A percentile compares a stretch with the other conserved stretches of the same genome.
Conservation (phyloP, 2,329 filamentous ascomycete genomes). For the Ceratocystis ficicola region DNA sequence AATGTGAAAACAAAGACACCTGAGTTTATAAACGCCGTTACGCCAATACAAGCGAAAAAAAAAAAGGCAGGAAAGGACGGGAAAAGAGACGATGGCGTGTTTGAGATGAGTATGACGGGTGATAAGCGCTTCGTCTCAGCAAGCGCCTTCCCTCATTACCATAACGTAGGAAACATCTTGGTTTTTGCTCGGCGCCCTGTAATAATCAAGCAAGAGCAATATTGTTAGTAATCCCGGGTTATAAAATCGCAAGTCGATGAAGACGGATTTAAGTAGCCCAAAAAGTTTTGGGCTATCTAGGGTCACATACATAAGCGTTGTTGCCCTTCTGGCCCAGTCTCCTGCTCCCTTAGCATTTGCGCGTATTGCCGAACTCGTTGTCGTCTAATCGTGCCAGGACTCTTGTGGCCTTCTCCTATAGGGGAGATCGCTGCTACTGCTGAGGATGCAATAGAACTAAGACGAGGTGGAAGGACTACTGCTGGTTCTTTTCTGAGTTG, state of each 20-base stretch:
- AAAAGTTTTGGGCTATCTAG: background rate
- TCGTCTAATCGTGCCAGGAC: slow-evolving; percentile 35
- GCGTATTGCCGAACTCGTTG: slow-evolving; percentile 36
- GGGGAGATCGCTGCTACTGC: slow-evolving; percentile 14
- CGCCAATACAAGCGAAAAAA: background rate
- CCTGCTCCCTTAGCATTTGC: slow-evolving; percentile 35
- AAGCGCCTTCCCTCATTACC: slow-evolving; percentile 16
- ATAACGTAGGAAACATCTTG: slow-evolving; percentile 35
- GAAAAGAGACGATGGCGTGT: background rate
- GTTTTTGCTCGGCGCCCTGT: slow-evolving; percentile 35
- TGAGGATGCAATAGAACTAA: background rate
- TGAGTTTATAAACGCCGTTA: background rate
- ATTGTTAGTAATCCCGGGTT: background rate
- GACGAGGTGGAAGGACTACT: background rate
- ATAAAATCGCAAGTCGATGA: background rate
- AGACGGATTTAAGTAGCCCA: background rate
- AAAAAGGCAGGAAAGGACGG: background rate
- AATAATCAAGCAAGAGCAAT: background rate
- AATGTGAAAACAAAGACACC: background rate
- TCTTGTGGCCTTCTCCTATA: slow-evolving; percentile 28
- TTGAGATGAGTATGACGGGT: background rate
- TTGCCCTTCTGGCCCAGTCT: slow-evolving; percentile 23
- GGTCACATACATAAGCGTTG: slow-evolving; percentile 33
- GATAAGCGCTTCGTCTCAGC: slow-evolving; percentile 2
- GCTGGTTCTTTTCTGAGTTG: background rate